These are phyloP conservation scores for Monosporozyma solicola DNA, from an alignment of 805 yeast species.

Conservation along the genomic window DNA sequence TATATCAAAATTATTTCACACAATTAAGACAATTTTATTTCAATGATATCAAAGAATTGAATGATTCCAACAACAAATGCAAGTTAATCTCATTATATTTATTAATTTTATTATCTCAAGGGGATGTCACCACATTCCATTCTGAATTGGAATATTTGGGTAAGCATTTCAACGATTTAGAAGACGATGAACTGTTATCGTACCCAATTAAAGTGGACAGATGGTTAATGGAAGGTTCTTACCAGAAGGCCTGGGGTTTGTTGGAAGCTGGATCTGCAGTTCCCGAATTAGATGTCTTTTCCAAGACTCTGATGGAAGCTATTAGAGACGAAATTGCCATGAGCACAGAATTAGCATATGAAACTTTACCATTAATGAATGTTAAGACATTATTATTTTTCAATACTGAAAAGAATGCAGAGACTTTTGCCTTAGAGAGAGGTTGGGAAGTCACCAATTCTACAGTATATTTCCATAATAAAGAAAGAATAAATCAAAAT, in stretches of 20 bases:
- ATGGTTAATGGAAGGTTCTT: constrained; percentile 94
- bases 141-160: constrained; percentile 73
- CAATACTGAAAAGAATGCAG: constrained; percentile 45
- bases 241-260: constrained; percentile 80
- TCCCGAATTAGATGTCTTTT: constrained; percentile 71
- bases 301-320: constrained; percentile 64
- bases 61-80: constrained; percentile 49
- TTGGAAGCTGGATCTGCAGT: constrained; percentile 38
- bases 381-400: constrained; percentile 74
- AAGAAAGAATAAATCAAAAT: constrained; percentile 15
- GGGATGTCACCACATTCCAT: constrained; percentile 81
- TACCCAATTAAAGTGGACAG: constrained; percentile 87
- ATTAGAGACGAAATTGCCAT: constrained; percentile 80
- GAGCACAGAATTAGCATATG: constrained; percentile 73
- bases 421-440: constrained; percentile 43
- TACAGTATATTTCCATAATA: constrained; percentile 38
- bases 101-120: constrained; percentile 68
- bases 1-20: constrained; percentile 63
- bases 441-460: constrained; percentile 52
- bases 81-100: constrained; percentile 71
- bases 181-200: constrained; percentile 59
- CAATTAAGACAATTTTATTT: constrained; percentile 75
- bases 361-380: constrained; percentile 66
- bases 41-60: constrained; percentile 3
- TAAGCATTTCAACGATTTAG: constrained; percentile 37